Conservation (phyloP, 495 filamentous ascomycete species). For the Xylaria intraflava region DNA sequence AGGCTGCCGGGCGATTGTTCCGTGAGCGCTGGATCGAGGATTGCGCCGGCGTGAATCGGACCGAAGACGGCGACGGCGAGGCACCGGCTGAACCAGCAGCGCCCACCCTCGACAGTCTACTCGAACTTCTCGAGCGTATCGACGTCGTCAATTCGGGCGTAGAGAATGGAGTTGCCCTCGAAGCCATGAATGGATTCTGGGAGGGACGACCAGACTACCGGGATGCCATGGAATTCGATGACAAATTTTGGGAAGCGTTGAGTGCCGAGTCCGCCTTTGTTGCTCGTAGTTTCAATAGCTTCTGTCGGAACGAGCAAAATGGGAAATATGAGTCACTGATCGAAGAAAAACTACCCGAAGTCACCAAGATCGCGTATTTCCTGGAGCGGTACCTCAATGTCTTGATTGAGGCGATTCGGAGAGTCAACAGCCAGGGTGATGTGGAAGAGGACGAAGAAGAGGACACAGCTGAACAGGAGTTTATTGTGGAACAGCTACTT, state of each 20-base stretch:
- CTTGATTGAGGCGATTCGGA: slow-evolving; percentile 61
- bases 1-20: slow-evolving; percentile 85
- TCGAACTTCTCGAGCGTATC: slow-evolving; percentile 90
- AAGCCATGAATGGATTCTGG: slow-evolving; percentile 96
- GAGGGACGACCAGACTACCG: slow-evolving; percentile 86
- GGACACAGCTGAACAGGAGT: slow-evolving; percentile 78
- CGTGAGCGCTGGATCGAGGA: slow-evolving; percentile 95
- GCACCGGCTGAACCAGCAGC: slow-evolving; percentile 47
- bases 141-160: slow-evolving; percentile 85
- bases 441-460: slow-evolving; percentile 63
- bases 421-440: slow-evolving; percentile 46
- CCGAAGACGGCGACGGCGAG: slow-evolving; percentile 36
- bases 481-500: slow-evolving; percentile 89
- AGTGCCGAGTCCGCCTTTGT: slow-evolving; percentile 84
- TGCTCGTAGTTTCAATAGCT: slow-evolving; percentile 86
- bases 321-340: slow-evolving; percentile 62
- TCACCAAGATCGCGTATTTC: slow-evolving; percentile 79
- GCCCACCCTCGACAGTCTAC: slow-evolving; percentile 66
- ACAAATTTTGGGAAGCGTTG: slow-evolving; percentile 80
- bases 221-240: slow-evolving; percentile 71
- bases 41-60: slow-evolving; percentile 60
- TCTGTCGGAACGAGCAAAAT: slow-evolving; percentile 65
- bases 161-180: slow-evolving; percentile 81
- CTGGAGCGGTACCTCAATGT: slow-evolving; percentile 71
- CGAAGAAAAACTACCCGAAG: slow-evolving; percentile 92